Conservation (phyloP, 148 eudicot species). For the Chenopodium formosanum region DNA sequence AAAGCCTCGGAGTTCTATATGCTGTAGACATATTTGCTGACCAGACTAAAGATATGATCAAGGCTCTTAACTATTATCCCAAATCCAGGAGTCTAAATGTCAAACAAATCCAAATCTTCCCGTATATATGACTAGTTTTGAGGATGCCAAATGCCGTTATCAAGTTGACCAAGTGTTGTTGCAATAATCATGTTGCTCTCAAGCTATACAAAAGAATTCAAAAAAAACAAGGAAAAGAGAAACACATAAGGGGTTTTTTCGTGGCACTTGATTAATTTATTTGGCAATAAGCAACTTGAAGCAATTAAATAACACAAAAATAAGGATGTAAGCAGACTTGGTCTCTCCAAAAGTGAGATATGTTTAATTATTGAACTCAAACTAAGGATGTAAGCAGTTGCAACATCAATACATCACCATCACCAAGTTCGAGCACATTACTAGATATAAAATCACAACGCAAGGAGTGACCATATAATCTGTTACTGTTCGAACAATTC, state of each 20-base stretch:
- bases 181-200: constrained; percentile 27
- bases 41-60: constrained; percentile 38
- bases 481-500: background rate
- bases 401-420: background rate
- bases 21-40: constrained; percentile 39
- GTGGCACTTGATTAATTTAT: background rate
- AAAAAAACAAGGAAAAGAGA: background rate
- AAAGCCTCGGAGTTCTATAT: constrained; percentile 42
- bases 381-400: constrained; percentile 5
- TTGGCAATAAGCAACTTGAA: constrained; percentile 2
- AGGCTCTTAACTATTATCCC: constrained; percentile 2
- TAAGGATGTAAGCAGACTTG: constrained; percentile 13
- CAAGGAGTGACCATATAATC: background rate
- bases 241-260: background rate
- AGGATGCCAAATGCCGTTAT: constrained; percentile 8
- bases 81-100: background rate
- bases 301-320: constrained; percentile 6
- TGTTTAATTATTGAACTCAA: background rate
- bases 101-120: background rate
- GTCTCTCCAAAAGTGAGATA: background rate
- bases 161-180: constrained; percentile 9
- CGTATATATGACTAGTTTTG: background rate
- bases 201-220: background rate
- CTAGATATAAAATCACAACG: background rate
- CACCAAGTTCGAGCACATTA: background rate